Evolutionary conservation across 441 rosid genomes (phyloP).

Genomic region (Adansonia grandidieri): DNA sequence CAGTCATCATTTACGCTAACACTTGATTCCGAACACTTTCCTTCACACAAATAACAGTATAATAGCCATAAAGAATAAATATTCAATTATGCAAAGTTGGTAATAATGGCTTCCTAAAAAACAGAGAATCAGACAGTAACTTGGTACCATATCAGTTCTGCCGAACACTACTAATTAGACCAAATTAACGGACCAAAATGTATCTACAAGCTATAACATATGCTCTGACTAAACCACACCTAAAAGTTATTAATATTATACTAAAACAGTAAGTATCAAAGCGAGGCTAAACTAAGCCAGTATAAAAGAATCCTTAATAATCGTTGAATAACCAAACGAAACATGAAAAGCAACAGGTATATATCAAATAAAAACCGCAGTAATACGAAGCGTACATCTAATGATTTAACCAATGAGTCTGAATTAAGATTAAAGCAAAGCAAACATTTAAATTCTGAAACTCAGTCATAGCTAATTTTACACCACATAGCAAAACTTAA

Average conservation of each 20-base stretch:
- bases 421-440: background rate
- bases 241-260: background rate
- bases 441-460: background rate
- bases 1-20: background rate
- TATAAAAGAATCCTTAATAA: background rate
- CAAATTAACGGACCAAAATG: background rate
- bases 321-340: background rate
- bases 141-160: background rate
- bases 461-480: slow-evolving; percentile 5
- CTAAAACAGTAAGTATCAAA: background rate
- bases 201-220: background rate
- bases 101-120: background rate
- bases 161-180: background rate
- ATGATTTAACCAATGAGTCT: background rate
- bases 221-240: background rate
- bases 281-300: background rate
- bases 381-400: background rate
- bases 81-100: background rate
- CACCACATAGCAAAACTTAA: slow-evolving; percentile 9
- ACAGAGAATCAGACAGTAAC: too few relatives aligned
- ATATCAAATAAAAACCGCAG: background rate
- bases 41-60: background rate
- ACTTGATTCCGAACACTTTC: background rate
- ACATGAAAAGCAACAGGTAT: background rate
- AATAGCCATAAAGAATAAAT: background rate